A percentile compares a stretch with the other conserved stretches of the same genome.
phyloP scores from a whole-genome alignment of 345 rosid species.

The Sisymbrium altissimum region DNA sequence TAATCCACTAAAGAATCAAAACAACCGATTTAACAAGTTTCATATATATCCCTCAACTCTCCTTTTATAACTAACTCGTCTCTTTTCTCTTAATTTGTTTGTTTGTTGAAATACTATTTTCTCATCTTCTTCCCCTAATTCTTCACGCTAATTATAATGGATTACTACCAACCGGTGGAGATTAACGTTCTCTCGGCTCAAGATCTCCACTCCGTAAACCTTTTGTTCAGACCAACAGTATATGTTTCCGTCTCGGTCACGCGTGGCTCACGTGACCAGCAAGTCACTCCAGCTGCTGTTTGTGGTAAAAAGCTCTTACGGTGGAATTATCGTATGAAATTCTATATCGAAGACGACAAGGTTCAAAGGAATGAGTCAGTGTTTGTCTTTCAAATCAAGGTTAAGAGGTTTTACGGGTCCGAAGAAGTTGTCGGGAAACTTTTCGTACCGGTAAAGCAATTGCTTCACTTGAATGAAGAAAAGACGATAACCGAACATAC shows the following conservation, averaged over 20 bases:
- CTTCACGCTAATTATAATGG: constrained; percentile 1
- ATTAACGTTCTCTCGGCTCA: constrained; percentile 23
- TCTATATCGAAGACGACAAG: constrained; percentile 24
- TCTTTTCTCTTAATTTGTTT: neutral
- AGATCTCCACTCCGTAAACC: constrained; percentile 25
- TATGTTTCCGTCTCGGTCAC: constrained; percentile 26
- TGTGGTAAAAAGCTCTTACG: constrained; percentile 8
- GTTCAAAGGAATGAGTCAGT: constrained; percentile 27
- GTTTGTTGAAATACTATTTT: too few species aligned
- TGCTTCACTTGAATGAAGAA: constrained; percentile 18
- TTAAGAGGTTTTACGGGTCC: constrained; percentile 14
- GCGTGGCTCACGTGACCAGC: constrained; percentile 27
- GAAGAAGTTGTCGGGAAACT: constrained; percentile 23
- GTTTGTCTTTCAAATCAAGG: constrained; percentile 27
- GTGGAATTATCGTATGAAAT: constrained; percentile 28
- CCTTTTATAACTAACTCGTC: neutral
- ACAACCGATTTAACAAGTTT: neutral
- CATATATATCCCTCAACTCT: neutral
- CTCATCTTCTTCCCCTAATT: neutral
- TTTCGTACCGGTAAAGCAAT: constrained; percentile 24
- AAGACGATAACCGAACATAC: constrained; percentile 18
- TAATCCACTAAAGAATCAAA: neutral
- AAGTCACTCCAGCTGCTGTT: constrained; percentile 25
- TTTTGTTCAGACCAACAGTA: constrained; percentile 24
- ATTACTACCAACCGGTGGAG: constrained; percentile 26